Conservation (phyloP, 2,329 filamentous ascomycete species). For the Fusarium sp. region DNA sequence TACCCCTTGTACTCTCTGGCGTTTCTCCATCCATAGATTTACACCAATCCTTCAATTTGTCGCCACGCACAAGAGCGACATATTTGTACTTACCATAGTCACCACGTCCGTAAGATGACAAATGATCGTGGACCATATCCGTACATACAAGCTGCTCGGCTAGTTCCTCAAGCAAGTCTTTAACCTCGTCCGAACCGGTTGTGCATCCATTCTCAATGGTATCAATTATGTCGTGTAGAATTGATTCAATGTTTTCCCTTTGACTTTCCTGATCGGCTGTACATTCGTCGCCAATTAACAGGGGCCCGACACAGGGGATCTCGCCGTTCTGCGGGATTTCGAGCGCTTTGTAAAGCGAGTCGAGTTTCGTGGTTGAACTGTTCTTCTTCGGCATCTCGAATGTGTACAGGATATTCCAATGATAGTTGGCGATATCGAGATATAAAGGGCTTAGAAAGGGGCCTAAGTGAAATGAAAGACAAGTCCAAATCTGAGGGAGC, state of each 20-base stretch:
- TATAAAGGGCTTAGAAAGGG: background rate
- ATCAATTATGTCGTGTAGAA: background rate
- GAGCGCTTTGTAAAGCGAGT: constrained; percentile 11
- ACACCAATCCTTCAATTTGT: background rate
- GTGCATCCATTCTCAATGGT: background rate
- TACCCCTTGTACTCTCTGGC: background rate
- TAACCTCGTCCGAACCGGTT: background rate
- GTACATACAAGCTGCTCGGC: background rate
- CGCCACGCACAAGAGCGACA: background rate
- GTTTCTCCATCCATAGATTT: background rate
- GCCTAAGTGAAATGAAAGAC: background rate
- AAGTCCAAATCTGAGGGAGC: background rate
- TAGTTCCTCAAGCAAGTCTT: background rate
- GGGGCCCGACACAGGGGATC: background rate
- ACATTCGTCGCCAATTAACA: rapidly evolving
- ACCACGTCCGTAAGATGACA: rapidly evolving
- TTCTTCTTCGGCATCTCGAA: background rate
- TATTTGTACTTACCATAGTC: background rate
- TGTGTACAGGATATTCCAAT: background rate
- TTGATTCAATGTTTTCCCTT: background rate
- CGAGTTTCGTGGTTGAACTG: background rate
- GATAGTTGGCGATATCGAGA: background rate
- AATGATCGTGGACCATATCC: background rate
- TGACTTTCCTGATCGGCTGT: background rate
- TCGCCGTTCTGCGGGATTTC: background rate